phyloP scores from a whole-genome alignment of 768 basidiomycete genomes.

The Xanthoconium stramineum region DNA sequence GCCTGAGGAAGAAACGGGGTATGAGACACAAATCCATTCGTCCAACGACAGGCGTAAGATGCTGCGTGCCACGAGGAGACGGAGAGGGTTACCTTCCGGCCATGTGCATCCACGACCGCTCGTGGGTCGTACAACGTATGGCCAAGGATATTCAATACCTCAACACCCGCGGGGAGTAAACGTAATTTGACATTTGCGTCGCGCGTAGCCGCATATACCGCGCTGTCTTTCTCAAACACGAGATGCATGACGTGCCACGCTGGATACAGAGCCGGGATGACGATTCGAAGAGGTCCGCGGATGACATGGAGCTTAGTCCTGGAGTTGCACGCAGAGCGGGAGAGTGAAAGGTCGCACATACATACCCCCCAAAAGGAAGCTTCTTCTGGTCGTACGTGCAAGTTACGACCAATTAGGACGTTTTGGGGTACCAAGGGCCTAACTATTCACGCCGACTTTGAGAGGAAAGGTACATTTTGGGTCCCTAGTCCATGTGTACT shows the following conservation, averaged over 20 bases:
- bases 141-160: not conserved
- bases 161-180: constrained; percentile 1
- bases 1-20: constrained; percentile 6
- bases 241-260: constrained; percentile 13
- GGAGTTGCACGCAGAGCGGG: constrained; percentile 11
- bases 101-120: constrained; percentile 1
- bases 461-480: not conserved
- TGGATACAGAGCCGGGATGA: constrained; percentile 10
- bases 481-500: constrained; percentile 2
- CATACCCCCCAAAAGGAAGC: constrained; percentile 12
- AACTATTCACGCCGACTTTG: constrained; percentile 8
- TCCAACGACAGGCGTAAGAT: not conserved
- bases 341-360: constrained; percentile 6
- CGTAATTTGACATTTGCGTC: constrained; percentile 4
- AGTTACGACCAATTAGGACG: constrained; percentile 1
- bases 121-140: constrained; percentile 1
- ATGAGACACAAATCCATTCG: constrained; percentile 1
- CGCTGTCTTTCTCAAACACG: constrained; percentile 6
- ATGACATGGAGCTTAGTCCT: constrained; percentile 17
- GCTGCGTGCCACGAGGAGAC: constrained; percentile 10
- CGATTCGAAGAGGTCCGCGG: constrained; percentile 19
- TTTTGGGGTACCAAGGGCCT: not conserved
- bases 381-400: constrained; percentile 5
- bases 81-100: constrained; percentile 1
- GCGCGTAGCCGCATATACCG: not conserved